Base-by-base conservation (phyloP, 2,329 filamentous ascomycete species). In the Microcyclospora tardicrescens region DNA sequence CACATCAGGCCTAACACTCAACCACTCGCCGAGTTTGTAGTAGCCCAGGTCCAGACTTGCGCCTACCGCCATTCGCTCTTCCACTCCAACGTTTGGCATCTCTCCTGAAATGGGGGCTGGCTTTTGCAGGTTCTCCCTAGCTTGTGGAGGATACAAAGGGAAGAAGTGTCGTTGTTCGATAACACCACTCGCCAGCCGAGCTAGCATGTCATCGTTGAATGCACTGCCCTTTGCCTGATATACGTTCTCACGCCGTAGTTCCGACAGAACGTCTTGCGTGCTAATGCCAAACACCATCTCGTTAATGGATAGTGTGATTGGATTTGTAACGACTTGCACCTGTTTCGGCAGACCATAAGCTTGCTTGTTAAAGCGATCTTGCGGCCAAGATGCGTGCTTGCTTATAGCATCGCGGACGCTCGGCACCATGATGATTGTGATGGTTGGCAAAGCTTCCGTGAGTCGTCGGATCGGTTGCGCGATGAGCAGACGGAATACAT, bases 91-190 rank as follows among this genome's bases (percentile, higher is more conserved):
- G 5, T 57, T 58, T 16, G 57, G 54, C 12, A 56, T 52, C 2
- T 65, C 59, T 10, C 50, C 51, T 0, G 58, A 77, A 1, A 76
- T 52, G 0, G 42, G 44, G 2, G 50, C 43, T 12, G 53, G 75
- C 56, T 73, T 80, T 24, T 79, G 77, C 39, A 84, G 63, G 47
- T 66, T 75, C 41, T 75, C 69, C 35, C 86, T 71, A 36, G 81
- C 77, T 10, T 78, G 72, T 0, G 89, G 79, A 5, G 91, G 91
- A 55, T 87, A 95, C 1, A 96, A 63, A 0, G 91, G 91, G 53
- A 85, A 85, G 61, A 87, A 96, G 55, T 91, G 86, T 6, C 87
- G 70, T 63, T 96, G 91, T 61, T 94, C 82, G 41, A 98, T 75
- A 13, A 98, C 61, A 49, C 91, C 80, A 14, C 77, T 72, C 5